phyloP scores from a whole-genome alignment of 768 basidiomycete genomes.

The Russula sp. region DNA sequence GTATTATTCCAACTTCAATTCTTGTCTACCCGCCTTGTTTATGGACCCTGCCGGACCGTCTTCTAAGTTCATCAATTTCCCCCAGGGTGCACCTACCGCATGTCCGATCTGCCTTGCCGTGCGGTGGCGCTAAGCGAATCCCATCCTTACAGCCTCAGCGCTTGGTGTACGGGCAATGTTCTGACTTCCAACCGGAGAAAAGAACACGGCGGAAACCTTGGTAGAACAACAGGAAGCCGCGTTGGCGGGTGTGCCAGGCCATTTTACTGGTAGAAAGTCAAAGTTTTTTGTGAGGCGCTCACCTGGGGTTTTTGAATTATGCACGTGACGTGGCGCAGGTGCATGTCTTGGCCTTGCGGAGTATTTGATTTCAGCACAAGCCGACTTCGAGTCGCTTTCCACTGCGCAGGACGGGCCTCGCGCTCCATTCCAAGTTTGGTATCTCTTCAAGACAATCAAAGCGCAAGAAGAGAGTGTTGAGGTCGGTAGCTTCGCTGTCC shows the following conservation, averaged over 20 bases:
- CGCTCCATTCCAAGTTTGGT: no score
- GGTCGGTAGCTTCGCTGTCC: neutral
- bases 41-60: no score
- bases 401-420: no score
- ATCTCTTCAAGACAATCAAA: no score
- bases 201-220: neutral
- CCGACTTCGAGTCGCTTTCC: no score
- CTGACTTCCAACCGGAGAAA: neutral
- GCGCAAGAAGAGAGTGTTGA: neutral
- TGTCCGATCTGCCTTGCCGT: neutral
- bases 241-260: neutral
- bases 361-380: neutral
- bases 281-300: no score
- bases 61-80: neutral
- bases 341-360: neutral
- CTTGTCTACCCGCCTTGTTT: neutral
- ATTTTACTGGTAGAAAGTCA: no score
- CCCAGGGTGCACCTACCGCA: neutral
- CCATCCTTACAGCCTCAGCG: conserved; percentile 8
- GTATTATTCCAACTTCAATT: no score
- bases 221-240: no score
- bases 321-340: neutral
- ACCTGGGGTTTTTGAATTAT: no score
- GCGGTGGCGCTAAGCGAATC: no score
- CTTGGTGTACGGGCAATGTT: neutral